Evolutionary conservation across 768 basidiomycete species (phyloP), one percentile per base, ranked within the genome.

Genomic region (Artomyces pyxidatus): DNA sequence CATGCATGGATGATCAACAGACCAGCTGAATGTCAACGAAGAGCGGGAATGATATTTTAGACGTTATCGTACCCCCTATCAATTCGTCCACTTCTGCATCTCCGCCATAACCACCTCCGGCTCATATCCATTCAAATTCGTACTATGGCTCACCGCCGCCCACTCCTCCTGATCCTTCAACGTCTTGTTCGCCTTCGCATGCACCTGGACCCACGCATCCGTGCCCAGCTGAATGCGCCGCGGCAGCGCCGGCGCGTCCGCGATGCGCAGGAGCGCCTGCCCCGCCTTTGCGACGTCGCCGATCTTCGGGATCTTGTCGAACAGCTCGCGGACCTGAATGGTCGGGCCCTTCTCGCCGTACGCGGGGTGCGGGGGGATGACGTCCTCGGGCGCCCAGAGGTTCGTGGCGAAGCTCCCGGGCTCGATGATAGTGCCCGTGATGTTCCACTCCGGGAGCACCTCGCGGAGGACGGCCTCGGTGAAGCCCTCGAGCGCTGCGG

Each of bases 381-480:
- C 25, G 10, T 39, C 14, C 16, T 21, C 11, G 25, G 25, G 9
- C 37, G n/a, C 17, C 17, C 47, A 7, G 30, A 30, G 21, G 26
- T 26, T 19, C 2, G 47, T 48, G n/a, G 10, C 25, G 48, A 49
- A 42, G 7, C 27, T 41, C 17, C 48, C 48, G 3, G 40, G 48
- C 48, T 49, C 19, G 40, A 49, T 14, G 48, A 42, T 49, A 4
- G 39, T n/a, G 40, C 6, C 48, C 23, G 30, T 32, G 41, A 49
- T 49, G 28, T 43, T 49, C 40, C 39, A 49, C 48, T 42, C 29
- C 4, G 39, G 39, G 29, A 41, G 40, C 48, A 49, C 23, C 40
- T 49, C 39, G 40, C 40, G 39, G 22, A 14, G 30, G 21, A 49
- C 19, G 19, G 48, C 19, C 21, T 30, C 28, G 16, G 48, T 49